A percentile compares a stretch with the other conserved stretches of the same genome.
Conservation (phyloP, 768 basidiomycete genomes). For the Phylloporus scabripes region DNA sequence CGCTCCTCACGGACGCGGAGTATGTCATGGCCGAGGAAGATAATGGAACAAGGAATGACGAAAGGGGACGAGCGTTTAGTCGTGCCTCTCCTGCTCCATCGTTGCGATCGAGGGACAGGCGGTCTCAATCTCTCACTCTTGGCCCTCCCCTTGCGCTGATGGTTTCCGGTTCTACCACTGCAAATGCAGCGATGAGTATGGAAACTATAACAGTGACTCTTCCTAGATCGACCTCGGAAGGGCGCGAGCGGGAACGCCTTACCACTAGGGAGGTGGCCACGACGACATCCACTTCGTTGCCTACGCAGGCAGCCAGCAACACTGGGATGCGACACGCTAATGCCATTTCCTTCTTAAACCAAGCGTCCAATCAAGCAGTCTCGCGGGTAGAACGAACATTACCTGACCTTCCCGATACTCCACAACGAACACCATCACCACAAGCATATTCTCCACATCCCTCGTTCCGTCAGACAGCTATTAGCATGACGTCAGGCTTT, state of each 20-base stretch:
- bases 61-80: conserved; percentile 15
- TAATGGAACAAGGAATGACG: conserved; percentile 24
- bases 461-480: conserved; percentile 55
- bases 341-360: conserved; percentile 12
- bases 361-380: conserved; percentile 26
- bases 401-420: conserved; percentile 27
- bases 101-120: conserved; percentile 46
- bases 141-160: conserved; percentile 31
- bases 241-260: conserved; percentile 38
- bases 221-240: conserved; percentile 24
- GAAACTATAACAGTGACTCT: conserved; percentile 27
- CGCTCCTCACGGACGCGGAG: conserved; percentile 61
- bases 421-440: conserved; percentile 8
- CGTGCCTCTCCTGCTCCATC: conserved; percentile 41
- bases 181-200: conserved; percentile 29
- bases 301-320: conserved; percentile 22
- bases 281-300: conserved; percentile 36
- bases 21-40: conserved; percentile 63
- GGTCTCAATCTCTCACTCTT: conserved; percentile 61
- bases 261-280: conserved; percentile 38
- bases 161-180: conserved; percentile 19
- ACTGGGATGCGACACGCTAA: conserved; percentile 22
- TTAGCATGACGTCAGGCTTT: conserved; percentile 65
- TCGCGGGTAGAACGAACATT: conserved; percentile 25
- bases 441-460: conserved; percentile 20